Conservation (phyloP, 805 yeast genomes). For the Pichia insulana region DNA sequence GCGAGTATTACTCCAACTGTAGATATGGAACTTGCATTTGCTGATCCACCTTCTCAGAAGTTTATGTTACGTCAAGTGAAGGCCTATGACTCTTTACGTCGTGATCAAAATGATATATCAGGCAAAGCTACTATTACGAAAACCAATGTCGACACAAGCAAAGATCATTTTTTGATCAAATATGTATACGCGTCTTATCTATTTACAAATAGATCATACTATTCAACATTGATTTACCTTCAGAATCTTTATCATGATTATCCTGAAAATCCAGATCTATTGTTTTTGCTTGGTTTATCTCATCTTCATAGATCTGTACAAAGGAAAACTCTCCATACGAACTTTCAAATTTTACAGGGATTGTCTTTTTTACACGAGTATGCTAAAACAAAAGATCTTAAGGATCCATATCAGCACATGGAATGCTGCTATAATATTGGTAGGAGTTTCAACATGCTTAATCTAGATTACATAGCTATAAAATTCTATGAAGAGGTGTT, state of each 20-base stretch:
- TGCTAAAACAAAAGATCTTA: constrained; percentile 32
- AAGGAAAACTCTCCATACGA: constrained; percentile 76
- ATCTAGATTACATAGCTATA: constrained; percentile 66
- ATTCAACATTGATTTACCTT: constrained; percentile 73
- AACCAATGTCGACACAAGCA: constrained; percentile 34
- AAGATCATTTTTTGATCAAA: constrained; percentile 53
- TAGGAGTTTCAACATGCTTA: constrained; percentile 74
- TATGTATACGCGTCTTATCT: constrained; percentile 74
- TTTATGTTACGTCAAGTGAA: constrained; percentile 83
- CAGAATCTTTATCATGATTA: constrained; percentile 59
- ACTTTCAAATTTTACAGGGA: constrained; percentile 82
- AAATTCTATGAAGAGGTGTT: constrained; percentile 66
- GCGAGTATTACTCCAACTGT: constrained; percentile 34
- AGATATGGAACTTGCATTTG: constrained; percentile 31
- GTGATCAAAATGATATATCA: constrained; percentile 28
- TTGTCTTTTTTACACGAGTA: constrained; percentile 71
- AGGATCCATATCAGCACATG: constrained; percentile 44
- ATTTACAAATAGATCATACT: constrained; percentile 73
- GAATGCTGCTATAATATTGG: constrained; percentile 83
- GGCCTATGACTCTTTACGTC: constrained; percentile 68
- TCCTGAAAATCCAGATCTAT: constrained; percentile 70
- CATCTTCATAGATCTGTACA: constrained; percentile 90
- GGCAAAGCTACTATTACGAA: constrained; percentile 76
- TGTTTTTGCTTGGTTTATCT: constrained; percentile 66
- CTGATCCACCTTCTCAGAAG: constrained; percentile 81